Conservation (phyloP, 2,329 filamentous ascomycete genomes). For the Aspergillus sp. region DNA sequence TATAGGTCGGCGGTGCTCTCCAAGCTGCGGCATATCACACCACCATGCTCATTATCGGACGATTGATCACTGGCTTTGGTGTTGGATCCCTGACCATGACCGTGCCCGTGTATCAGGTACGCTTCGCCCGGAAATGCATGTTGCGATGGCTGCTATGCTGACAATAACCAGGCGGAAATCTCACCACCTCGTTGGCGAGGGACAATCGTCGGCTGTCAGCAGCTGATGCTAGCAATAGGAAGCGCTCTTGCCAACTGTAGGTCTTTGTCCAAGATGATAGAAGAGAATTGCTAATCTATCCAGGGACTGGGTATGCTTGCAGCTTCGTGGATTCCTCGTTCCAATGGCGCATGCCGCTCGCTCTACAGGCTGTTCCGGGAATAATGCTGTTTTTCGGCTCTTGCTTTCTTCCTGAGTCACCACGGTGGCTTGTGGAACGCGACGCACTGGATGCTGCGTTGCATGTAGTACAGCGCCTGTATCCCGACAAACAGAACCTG, state of each 20-base stretch:
- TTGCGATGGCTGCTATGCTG: too few species aligned
- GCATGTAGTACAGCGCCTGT: conserved; percentile 47
- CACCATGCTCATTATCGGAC: conserved; percentile 52
- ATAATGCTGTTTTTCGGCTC: conserved; percentile 29
- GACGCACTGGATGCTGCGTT: conserved; percentile 44
- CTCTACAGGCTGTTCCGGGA: conserved; percentile 36
- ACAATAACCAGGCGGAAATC: conserved; percentile 46
- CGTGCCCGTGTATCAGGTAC: conserved; percentile 52
- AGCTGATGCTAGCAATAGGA: conserved; percentile 26
- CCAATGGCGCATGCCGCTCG: conserved; percentile 30
- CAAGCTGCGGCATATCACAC: conserved; percentile 53
- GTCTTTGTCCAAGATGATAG: background rate
- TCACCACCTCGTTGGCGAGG: conserved; percentile 54
- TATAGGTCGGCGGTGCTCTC: conserved; percentile 48
- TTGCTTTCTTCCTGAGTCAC: conserved; percentile 29
- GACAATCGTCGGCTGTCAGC: conserved; percentile 38
- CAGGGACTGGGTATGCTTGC: background rate
- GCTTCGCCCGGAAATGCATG: too few species aligned
- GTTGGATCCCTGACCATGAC: conserved; percentile 43
- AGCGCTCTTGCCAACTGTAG: background rate
- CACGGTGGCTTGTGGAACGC: conserved; percentile 34
- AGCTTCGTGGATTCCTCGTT: conserved; percentile 10
- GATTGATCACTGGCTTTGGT: conserved; percentile 45
- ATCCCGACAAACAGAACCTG: conserved; percentile 49
- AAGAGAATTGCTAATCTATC: background rate